Evolutionary conservation across 176 grass and related monocot species (phyloP), one percentile per base, ranked within the genome.

Genomic region (Eremochloa ophiuroides): DNA sequence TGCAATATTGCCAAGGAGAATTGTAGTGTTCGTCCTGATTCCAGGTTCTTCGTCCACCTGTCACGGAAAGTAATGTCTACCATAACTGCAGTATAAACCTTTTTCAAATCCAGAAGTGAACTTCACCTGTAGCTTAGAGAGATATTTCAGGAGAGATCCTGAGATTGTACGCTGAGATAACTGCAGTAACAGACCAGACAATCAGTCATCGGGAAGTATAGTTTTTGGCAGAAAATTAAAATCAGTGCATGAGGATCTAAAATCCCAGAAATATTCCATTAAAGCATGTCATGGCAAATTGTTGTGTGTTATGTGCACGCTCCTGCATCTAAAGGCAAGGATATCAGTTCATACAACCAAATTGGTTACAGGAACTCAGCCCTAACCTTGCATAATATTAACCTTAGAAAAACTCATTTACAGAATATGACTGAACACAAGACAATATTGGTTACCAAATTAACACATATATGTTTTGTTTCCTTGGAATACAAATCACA

Each of bases 71-170:
- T 17, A 23, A 23, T 82, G 66, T 25, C 60, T 66, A 82, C n/a
- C 29, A 64, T 34, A 76, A 64, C 28, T 66, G 30, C 33, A 46
- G 31, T 83, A 71, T 30, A 29, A 37, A 56, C 33, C 58, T 60
- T 77, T 77, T 18, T 66, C 42, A 66, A 47, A 76, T 82, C 34
- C 37, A 85, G 66, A 55, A 55, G 51, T 55, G 51, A 55, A 55
- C 20, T 55, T 65, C 74, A 95, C 96, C 96, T 99, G 96, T 69
- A 99, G 87, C 82, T 99, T 99, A 82, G 96, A 95, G 34, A 99
- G 93, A 88, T 95, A 99, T 80, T 99, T 99, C 91, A 99, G 88
- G 75, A 99, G 88, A 74, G 96, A 95, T 87, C 96, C 93, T 85
- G 96, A 93, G 66, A 99, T 92, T 37, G 93, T 99, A 18, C 96